Evolutionary conservation across 177 flowering plant genomes (phyloP), one percentile per base, ranked within the genome.

Genomic region (Vitis hybrid): DNA sequence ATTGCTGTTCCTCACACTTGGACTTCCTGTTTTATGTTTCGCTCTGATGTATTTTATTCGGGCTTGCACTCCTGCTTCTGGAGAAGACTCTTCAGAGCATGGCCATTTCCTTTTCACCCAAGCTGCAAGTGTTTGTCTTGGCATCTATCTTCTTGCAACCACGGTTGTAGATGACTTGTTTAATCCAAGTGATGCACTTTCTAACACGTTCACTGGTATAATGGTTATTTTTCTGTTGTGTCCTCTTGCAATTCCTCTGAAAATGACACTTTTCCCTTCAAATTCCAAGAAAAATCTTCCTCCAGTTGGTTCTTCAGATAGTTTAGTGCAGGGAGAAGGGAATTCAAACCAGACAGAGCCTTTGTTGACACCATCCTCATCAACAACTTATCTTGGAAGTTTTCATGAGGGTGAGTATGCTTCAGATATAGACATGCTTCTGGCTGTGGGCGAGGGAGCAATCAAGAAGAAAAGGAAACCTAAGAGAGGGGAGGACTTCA

Each of bases 401-500:
- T 73, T 81, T 33, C 8, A 22, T 61, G 82, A 82, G 44, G 59
- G 6, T n/a, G 85, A 73, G 13, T 67, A 79, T 64, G 68, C 24
- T 20, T 74, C 82, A 31, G 85, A 82, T 70, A 57, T 77, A 62
- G 80, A 79, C 13, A 75, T 24, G 22, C 82, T 78, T 61, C 78
- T 77, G 52, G 87, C 82, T 56, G 75, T 65, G 19, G 87, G 83
- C 18, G 85, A 84, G 70, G 84, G 85, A 13, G 85, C 83, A 19
- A 77, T 80, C 33, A 74, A 72, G 71, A 73, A 77, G 78, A 84
- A 77, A 64, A 68, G 72, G 67, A 80, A 73, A 69, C 87, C 87
- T 7, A 60, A 65, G 55, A 77, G 85, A 28, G 87, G 87, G 20
- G 87, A 84, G 66, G 84, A 84, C 69, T 82, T 82, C 71, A 82